phyloP scores from a whole-genome alignment of 2,329 filamentous ascomycete genomes.

The Ophiocordyceps camponoti-leonardi region DNA sequence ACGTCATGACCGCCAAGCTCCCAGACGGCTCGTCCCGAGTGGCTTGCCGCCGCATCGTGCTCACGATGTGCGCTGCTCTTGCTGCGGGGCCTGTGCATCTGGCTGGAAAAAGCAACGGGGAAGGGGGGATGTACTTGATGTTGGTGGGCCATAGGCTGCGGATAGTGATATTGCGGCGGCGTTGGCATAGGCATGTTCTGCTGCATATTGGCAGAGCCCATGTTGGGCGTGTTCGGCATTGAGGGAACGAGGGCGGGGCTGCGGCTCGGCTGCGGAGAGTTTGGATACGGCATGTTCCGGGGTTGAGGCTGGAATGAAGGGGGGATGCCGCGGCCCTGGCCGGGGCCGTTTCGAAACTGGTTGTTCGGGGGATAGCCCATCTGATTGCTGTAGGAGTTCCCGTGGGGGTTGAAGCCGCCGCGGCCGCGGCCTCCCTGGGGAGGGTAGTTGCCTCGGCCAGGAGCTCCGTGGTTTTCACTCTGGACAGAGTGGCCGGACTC shows the following conservation, averaged over 20 bases:
- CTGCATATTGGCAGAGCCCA: constrained; percentile 39
- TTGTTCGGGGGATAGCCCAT: constrained; percentile 26
- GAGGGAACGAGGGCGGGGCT: constrained; percentile 51
- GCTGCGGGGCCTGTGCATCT: constrained; percentile 23
- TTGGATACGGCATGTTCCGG: constrained; percentile 29
- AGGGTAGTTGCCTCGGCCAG: constrained; percentile 38
- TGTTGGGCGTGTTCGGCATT: constrained; percentile 53
- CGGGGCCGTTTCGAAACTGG: constrained; percentile 22
- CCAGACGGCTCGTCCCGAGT: constrained; percentile 16
- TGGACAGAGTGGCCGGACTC: constrained; percentile 76
- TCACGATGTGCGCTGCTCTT: constrained; percentile 29
- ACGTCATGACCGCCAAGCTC: constrained; percentile 16
- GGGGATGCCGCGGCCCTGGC: constrained; percentile 35
- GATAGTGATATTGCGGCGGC: constrained; percentile 44
- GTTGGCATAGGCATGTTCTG: constrained; percentile 45
- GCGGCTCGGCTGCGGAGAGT: constrained; percentile 48
- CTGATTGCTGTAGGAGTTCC: constrained; percentile 26
- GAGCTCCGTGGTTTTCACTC: constrained; percentile 19
- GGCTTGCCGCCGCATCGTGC: constrained; percentile 20
- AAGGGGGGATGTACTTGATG: constrained; percentile 41
- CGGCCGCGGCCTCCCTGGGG: constrained; percentile 32
- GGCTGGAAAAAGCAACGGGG: constrained; percentile 12
- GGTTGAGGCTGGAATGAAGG: constrained; percentile 26
- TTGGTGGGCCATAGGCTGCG: constrained; percentile 37
- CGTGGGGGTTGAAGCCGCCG: constrained; percentile 26